Percentiles rank a stretch among this genome's conserved stretches.
phyloP scores from a whole-genome alignment of 371 early-diverging fungal species.

The Lichtheimia ramosa region DNA sequence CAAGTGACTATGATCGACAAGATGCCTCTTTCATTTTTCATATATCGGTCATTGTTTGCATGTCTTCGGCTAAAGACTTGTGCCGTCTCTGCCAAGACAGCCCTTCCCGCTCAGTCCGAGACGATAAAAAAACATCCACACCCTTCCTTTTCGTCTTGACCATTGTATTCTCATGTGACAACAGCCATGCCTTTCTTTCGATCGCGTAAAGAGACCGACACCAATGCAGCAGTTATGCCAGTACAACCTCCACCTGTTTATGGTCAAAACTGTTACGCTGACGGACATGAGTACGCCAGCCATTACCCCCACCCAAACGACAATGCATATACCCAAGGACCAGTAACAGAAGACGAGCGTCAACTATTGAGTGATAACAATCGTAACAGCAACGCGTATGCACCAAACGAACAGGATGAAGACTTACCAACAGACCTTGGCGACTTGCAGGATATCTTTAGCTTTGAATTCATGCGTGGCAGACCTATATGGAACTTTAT shows the following conservation, averaged over 20 bases:
- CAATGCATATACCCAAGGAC: conserved; percentile 4
- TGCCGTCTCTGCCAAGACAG: too few species aligned
- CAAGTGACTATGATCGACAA: too few species aligned
- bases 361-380: not conserved
- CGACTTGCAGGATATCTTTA: conserved; percentile 31
- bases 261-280: conserved; percentile 16
- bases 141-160: too few species aligned
- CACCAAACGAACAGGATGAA: conserved; percentile 22
- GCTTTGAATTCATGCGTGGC: conserved; percentile 32
- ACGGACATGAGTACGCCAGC: conserved; percentile 5
- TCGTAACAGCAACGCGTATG: conserved; percentile 6
- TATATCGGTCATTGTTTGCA: too few species aligned
- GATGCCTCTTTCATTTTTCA: too few species aligned
- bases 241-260: not conserved
- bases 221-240: not conserved
- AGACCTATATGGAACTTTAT: conserved; percentile 33
- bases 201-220: conserved; percentile 1
- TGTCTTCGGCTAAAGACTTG: too few species aligned
- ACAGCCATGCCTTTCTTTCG: conserved; percentile 1
- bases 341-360: not conserved
- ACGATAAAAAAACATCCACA: too few species aligned
- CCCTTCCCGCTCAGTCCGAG: too few species aligned
- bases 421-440: conserved; percentile 34
- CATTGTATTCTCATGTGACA: too few species aligned
- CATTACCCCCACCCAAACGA: conserved; percentile 1